phyloP scores from a whole-genome alignment of 1,284 basidiomycete genomes.

The Phellopilus nigrolimitatus region DNA sequence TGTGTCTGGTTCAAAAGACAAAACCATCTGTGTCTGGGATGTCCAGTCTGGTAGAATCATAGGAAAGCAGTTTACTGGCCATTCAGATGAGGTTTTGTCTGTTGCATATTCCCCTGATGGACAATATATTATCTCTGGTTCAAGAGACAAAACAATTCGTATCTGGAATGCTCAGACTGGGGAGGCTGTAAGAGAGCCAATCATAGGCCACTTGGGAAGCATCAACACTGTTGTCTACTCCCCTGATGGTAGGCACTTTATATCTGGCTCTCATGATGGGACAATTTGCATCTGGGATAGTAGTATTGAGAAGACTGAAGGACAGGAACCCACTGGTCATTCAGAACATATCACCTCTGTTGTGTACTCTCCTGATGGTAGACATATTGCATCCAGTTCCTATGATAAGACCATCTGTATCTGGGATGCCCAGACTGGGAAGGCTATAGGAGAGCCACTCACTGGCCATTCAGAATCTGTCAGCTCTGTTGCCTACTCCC shows the following conservation, averaged over 20 bases:
- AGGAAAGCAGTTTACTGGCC: constrained; percentile 11
- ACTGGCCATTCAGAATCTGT: too few species aligned
- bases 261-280: constrained; percentile 36
- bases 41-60: constrained; percentile 4
- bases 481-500: too few species aligned
- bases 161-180: constrained; percentile 17
- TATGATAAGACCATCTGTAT: too few species aligned
- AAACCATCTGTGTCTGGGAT: constrained; percentile 20
- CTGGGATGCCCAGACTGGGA: too few species aligned
- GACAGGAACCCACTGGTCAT: too few species aligned
- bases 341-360: too few species aligned
- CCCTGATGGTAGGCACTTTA: constrained; percentile 45
- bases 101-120: constrained; percentile 17
- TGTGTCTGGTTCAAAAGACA: too few species aligned
- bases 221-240: constrained; percentile 21
- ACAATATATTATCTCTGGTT: constrained; percentile 12
- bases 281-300: neutral
- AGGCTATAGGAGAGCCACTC: too few species aligned
- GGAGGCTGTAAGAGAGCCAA: neutral
- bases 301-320: too few species aligned
- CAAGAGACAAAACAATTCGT: constrained; percentile 13
- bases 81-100: constrained; percentile 10
- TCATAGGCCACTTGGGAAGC: constrained; percentile 14
- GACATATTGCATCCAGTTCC: too few species aligned
- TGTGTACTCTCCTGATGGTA: too few species aligned